phyloP scores from a whole-genome alignment of 345 rosid species.

The Aegle marmelos region DNA sequence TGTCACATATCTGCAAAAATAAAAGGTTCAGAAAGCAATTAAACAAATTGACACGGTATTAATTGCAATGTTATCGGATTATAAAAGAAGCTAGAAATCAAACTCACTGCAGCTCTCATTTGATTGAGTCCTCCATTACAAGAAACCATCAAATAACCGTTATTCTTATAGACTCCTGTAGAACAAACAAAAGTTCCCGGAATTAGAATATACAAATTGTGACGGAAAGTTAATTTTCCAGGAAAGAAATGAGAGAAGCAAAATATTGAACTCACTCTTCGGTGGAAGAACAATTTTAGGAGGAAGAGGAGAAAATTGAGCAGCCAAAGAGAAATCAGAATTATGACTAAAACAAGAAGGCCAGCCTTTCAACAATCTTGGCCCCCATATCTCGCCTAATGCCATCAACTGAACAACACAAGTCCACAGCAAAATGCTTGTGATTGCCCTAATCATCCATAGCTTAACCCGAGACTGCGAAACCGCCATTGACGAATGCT shows the following conservation, averaged over 20 bases:
- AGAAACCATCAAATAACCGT: slow-evolving; percentile 92
- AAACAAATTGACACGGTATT: background rate
- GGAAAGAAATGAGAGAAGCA: background rate
- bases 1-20: slow-evolving; percentile 85
- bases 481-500: slow-evolving; percentile 36
- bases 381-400: slow-evolving; percentile 82
- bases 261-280: slow-evolving; percentile 54
- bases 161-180: slow-evolving; percentile 77
- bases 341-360: slow-evolving; percentile 71
- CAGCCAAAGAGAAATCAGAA: slow-evolving; percentile 33
- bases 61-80: background rate
- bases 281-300: slow-evolving; percentile 62
- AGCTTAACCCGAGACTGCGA: slow-evolving; percentile 65
- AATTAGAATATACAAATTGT: slow-evolving; percentile 3
- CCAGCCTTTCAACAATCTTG: slow-evolving; percentile 73
- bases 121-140: slow-evolving; percentile 99
- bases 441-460: slow-evolving; percentile 75
- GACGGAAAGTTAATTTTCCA: background rate
- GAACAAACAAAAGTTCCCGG: slow-evolving; percentile 17
- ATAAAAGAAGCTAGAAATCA: slow-evolving; percentile 10
- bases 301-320: slow-evolving; percentile 42
- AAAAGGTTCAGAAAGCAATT: background rate
- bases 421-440: slow-evolving; percentile 65
- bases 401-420: slow-evolving; percentile 76
- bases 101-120: slow-evolving; percentile 97